Conservation (phyloP, 441 rosid species). For the Gossypium lobatum region DNA sequence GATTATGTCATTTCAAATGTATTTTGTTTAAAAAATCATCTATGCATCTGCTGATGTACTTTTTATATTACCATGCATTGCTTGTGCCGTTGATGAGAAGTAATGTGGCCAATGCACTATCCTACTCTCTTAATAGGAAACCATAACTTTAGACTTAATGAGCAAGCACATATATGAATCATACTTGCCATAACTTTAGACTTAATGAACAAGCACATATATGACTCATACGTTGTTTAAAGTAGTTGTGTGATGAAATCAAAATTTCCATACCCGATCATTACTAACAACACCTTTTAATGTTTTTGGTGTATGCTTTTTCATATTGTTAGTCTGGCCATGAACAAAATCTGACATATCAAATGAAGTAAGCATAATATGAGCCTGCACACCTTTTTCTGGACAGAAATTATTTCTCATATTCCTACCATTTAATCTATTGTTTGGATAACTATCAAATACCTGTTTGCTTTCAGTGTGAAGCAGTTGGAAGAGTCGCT, state of each 20-base stretch:
- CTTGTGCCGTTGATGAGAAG: neutral
- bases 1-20: neutral
- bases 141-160: neutral
- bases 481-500: slow-evolving; percentile 70
- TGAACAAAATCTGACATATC: neutral
- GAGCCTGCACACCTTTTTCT: slow-evolving; percentile 3
- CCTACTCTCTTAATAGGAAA: neutral
- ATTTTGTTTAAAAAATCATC: neutral
- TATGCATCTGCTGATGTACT: neutral
- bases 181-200: neutral
- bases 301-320: neutral
- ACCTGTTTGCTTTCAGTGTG: slow-evolving; percentile 48
- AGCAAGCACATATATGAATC: neutral
- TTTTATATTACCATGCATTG: neutral
- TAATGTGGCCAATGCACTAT: neutral
- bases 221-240: neutral
- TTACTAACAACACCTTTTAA: neutral
- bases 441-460: neutral
- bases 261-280: neutral
- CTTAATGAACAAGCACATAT: neutral
- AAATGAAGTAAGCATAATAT: neutral
- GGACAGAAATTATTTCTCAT: neutral
- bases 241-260: neutral
- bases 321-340: neutral
- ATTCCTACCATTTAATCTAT: neutral